Percentiles rank a stretch among this genome's conserved stretches.
Evolutionary conservation across 179 eudicot genomes (phyloP).

Genomic region (Spergularia azorica): DNA sequence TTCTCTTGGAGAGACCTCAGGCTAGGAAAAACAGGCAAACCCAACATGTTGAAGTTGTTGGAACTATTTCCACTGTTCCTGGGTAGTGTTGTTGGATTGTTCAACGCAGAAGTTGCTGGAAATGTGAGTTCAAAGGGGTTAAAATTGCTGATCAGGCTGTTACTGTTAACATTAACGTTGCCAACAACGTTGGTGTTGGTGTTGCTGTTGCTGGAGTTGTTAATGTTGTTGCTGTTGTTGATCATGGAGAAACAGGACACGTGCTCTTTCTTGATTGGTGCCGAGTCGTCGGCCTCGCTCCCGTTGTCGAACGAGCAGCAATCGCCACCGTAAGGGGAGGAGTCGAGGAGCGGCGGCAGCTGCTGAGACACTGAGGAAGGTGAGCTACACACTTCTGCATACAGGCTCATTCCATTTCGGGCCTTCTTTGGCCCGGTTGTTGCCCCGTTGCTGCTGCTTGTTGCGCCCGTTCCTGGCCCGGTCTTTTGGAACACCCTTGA

Average conservation of each 20-base stretch:
- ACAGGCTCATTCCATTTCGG: conserved; percentile 28
- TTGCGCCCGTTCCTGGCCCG: conserved; percentile 34
- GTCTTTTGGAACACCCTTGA: conserved; percentile 84
- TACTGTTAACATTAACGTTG: not conserved
- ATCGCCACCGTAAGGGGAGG: conserved; percentile 44
- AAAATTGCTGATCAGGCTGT: conserved; percentile 31
- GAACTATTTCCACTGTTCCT: not conserved
- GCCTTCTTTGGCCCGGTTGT: conserved; percentile 48
- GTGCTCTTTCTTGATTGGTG: conserved; percentile 60
- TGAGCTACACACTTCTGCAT: conserved; percentile 49
- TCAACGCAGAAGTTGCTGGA: conserved; percentile 15
- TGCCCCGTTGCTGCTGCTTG: conserved; percentile 25
- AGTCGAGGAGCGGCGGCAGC: conserved; percentile 73
- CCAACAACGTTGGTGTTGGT: conserved; percentile 1
- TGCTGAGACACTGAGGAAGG: conserved; percentile 53
- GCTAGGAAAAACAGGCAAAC: conserved; percentile 55
- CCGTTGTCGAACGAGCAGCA: conserved; percentile 44
- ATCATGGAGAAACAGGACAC: conserved; percentile 99
- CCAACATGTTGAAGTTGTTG: not conserved
- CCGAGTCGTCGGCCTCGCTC: conserved; percentile 2
- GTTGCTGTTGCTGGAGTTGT: no score
- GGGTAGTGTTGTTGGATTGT: conserved; percentile 10
- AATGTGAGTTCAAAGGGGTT: conserved; percentile 37
- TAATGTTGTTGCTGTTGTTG: conserved; percentile 1
- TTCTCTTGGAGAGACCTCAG: conserved; percentile 79